Base-by-base conservation (phyloP, 495 filamentous ascomycete genomes). In the Podospora sp. region DNA sequence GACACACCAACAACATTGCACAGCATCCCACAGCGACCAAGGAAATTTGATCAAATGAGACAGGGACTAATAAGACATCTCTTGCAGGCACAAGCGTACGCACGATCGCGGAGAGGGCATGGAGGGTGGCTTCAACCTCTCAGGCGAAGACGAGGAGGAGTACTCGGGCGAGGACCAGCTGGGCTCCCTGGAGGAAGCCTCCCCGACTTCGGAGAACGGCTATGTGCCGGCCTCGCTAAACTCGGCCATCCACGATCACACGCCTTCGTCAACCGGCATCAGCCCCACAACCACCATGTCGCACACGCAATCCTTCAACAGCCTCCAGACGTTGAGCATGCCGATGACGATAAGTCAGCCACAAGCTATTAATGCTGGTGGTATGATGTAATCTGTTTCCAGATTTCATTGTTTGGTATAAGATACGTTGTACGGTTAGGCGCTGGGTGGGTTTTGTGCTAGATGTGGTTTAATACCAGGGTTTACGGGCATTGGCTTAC, bases 21-120 rank as follows among this genome's bases (percentile, higher is more conserved):
- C 73, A 75, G 71, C 69, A 74, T 72, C 60, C 67, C 69, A 68
- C 29, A n/a, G 9, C 51, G 65, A 71, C 57, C 69, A 68, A 69
- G 69, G 69, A 5, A n/a, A 67, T 67, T 16, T 22, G 69, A 62
- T 62, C 9, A 56, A 63, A 21, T 16, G 50, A 52, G 68, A 22
- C 66, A 67, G 56, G 40, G 52, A 75, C 79, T 82, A 74, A 83
- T 77, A 69, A 69, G 62, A 26, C 65, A 22, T 66, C 25, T 72
- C 51, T 69, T 75, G 50, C 74, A 96, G 92, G 77, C 95, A 99
- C 82, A 93, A 93, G 80, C 92, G 95, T 22, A 98, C 94, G 29
- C 95, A 99, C 73, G 94, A 97, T 79, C 87, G 87, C 33, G 85
- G 85, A 40, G 88, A 88, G 52, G 89, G 89, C 65, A 86, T 86